These are phyloP conservation scores for Kwoniella pini DNA, from an alignment of 768 basidiomycete species.

Conservation along the genomic window DNA sequence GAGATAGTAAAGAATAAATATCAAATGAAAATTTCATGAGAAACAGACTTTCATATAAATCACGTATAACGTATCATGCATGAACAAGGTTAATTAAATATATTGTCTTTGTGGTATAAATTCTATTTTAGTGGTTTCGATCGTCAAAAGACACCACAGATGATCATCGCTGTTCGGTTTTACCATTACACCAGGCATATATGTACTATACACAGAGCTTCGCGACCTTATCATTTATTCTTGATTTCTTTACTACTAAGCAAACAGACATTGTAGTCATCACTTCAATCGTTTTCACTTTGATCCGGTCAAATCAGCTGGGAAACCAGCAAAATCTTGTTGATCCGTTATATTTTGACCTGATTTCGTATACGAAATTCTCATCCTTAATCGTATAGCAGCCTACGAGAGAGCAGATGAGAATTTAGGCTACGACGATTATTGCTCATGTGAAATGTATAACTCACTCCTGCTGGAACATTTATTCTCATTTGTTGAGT, in stretches of 20 bases:
- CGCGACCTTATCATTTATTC: too few species aligned
- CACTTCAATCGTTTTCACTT: conserved; percentile 18
- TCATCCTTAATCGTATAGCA: conserved; percentile 76
- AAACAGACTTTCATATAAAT: background rate
- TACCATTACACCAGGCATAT: too few species aligned
- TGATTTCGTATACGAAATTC: conserved; percentile 70
- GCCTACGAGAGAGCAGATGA: conserved; percentile 59
- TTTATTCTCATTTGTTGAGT: conserved; percentile 94
- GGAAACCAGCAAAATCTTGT: conserved; percentile 90
- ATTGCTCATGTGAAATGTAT: background rate
- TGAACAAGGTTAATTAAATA: background rate
- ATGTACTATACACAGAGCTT: too few species aligned
- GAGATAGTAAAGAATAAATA: too few species aligned
- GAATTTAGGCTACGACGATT: background rate
- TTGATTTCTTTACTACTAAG: too few species aligned
- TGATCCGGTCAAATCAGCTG: conserved; percentile 57
- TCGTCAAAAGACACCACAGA: too few species aligned
- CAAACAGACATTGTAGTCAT: too few species aligned
- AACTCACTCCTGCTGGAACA: conserved; percentile 79
- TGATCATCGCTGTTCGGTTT: too few species aligned
- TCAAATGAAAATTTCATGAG: too few species aligned
- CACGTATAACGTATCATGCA: conserved; percentile 14
- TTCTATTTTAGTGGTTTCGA: too few species aligned
- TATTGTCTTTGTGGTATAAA: too few species aligned
- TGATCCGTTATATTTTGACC: conserved; percentile 82